Conservation (phyloP, 345 rosid species). For the Psidium friedrichsthalianum region DNA sequence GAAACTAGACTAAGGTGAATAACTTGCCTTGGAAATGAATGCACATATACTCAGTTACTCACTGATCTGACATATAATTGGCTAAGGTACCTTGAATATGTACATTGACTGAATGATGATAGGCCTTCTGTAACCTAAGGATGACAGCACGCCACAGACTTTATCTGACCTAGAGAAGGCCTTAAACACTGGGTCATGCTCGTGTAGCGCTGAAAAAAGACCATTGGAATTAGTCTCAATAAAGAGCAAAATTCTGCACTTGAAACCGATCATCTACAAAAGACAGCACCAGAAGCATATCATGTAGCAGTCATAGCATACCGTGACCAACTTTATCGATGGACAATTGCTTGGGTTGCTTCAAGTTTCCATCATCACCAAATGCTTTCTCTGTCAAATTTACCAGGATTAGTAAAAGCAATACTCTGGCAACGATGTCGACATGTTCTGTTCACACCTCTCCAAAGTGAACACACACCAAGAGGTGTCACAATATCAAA, state of each 20-base stretch:
- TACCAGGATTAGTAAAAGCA: background rate
- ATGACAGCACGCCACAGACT: constrained; percentile 39
- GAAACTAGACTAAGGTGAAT: background rate
- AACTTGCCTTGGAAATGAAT: background rate
- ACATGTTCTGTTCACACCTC: background rate
- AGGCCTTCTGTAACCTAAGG: constrained; percentile 77
- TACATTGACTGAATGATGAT: constrained; percentile 85
- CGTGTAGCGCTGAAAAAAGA: constrained; percentile 64
- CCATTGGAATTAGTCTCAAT: background rate
- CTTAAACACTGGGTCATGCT: constrained; percentile 65
- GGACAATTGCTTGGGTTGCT: constrained; percentile 77
- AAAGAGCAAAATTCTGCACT: background rate
- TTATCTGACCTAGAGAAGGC: constrained; percentile 54
- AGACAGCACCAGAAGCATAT: background rate
- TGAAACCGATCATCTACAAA: background rate
- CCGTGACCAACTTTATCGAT: constrained; percentile 98
- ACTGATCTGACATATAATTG: background rate
- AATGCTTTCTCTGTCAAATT: constrained; percentile 73
- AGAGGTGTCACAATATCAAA: background rate
- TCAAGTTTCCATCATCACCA: constrained; percentile 60
- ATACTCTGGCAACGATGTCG: background rate
- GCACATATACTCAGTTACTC: background rate
- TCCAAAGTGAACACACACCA: background rate
- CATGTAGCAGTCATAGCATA: constrained; percentile 11
- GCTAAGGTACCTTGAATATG: constrained; percentile 61